Base-by-base conservation (phyloP, 2,329 filamentous ascomycete species). In the Pyrenophora graminea region DNA sequence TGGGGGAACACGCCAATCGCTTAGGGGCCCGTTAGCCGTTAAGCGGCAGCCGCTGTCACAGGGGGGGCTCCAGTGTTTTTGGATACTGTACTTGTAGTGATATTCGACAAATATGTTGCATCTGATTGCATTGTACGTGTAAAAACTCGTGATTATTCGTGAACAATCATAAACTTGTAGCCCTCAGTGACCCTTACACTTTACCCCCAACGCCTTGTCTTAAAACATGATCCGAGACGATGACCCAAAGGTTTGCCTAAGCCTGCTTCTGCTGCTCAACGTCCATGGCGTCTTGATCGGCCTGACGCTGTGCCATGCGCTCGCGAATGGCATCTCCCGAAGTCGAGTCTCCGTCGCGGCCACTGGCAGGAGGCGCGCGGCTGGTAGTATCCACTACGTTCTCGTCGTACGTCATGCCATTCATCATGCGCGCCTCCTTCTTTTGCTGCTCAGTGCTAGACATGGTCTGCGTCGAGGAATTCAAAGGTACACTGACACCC, bases 261-360 rank as follows among this genome's bases (percentile, higher is more conserved):
- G 52, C 53, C 17, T 63, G 54, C 44, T 53, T 56, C 39, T 58
- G 58, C 41, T 56, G 54, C 43, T 63, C 60, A 45, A 45, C 52
- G 27, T 67, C 61, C 63, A 69, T 62, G n/a, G 53, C 44, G 21
- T 67, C 62, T 40, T 60, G 60, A 13, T 56, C 58, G 42, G 55
- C 53, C 39, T 68, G 57, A 17, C 59, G 64, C 44, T 71, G 67
- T 30, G 61, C 59, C 62, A 71, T 64, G 55, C 65, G 79, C 62
- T 86, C 83, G 50, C 82, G 80, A 53, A 89, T 72, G 50, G 88
- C 85, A 51, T 83, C 78, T 73, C 89, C 86, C 5, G 86, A 85
- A 13, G 84, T 77, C 57, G 89, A 84, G 25, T 70, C 68, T 15
- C 70, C 69, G 21, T 68, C 66, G 30, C 58, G 61, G 13, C 62